Conservation (phyloP, 768 basidiomycete genomes). For the Rhizopogon sp. region DNA sequence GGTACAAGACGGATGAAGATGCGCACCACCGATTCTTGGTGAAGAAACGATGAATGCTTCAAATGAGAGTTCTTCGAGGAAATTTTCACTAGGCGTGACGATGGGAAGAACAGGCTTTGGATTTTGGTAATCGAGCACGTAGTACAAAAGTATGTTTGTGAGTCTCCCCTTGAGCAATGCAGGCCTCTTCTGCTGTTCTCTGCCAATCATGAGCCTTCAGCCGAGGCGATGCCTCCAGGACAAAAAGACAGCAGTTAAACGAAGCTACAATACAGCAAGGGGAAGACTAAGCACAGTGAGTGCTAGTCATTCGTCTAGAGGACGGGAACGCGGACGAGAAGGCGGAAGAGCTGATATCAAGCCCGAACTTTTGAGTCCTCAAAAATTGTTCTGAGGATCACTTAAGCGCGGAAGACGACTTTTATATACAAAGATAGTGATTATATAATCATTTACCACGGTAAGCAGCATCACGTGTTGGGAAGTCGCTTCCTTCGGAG, state of each 20-base stretch:
- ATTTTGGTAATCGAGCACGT: not conserved
- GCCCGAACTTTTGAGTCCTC: slow-evolving; percentile 95
- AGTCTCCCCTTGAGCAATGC: slow-evolving; percentile 24
- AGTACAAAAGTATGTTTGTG: slow-evolving; percentile 3
- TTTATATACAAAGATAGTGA: not conserved
- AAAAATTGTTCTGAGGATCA: slow-evolving; percentile 53
- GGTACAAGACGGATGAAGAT: too few species aligned
- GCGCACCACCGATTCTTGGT: too few species aligned
- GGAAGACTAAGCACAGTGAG: slow-evolving; percentile 28
- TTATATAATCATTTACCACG: not conserved
- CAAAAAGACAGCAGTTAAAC: slow-evolving; percentile 38
- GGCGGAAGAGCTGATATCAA: slow-evolving; percentile 71
- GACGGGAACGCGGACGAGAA: slow-evolving; percentile 96
- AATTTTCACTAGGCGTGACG: too few species aligned
- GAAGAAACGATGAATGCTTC: too few species aligned
- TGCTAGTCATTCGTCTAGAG: slow-evolving; percentile 56
- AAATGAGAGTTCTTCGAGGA: too few species aligned
- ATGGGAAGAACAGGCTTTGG: too few species aligned
- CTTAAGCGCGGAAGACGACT: not conserved
- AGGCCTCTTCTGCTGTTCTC: slow-evolving; percentile 32
- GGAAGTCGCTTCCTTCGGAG: too few species aligned
- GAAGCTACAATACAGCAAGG: slow-evolving; percentile 27
- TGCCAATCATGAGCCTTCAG: slow-evolving; percentile 64
- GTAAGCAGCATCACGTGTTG: not conserved
- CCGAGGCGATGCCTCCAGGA: slow-evolving; percentile 64